Evolutionary conservation across 78 protist species (phyloP).

Genomic region (Bodo saltans): DNA sequence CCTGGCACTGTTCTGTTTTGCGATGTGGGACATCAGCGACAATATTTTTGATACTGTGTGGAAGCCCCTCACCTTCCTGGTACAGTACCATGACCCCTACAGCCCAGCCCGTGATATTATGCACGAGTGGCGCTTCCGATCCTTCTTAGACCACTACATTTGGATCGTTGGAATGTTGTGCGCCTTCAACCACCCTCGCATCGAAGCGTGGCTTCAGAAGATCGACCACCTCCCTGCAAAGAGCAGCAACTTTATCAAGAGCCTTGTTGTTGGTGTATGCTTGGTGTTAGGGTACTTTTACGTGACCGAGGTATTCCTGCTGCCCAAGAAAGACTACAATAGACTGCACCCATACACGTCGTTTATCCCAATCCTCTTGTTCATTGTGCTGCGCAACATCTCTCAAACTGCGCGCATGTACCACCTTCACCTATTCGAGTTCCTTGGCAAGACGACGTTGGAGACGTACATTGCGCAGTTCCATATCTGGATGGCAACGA

Average conservation of each 20-base stretch:
- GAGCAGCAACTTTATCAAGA: background rate
- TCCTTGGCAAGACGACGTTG: conserved; percentile 45
- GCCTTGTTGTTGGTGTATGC: background rate
- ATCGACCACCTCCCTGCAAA: background rate
- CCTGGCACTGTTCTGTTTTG: background rate
- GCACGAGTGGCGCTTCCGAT: conserved; percentile 63
- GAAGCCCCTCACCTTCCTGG: background rate
- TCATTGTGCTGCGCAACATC: conserved; percentile 39
- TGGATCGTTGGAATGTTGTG: conserved; percentile 30
- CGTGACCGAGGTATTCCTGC: background rate
- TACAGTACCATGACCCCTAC: background rate
- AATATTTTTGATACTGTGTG: conserved; percentile 4
- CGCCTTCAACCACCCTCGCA: background rate
- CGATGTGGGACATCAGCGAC: conserved; percentile 18
- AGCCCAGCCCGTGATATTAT: background rate
- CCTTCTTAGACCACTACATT: conserved; percentile 48
- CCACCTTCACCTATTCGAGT: conserved; percentile 35
- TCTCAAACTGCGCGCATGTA: conserved; percentile 11
- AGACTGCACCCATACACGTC: conserved; percentile 52
- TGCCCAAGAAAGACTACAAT: conserved; percentile 40
- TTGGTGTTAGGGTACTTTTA: background rate
- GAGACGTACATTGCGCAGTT: conserved; percentile 49
- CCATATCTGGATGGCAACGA: conserved; percentile 31
- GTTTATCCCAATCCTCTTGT: conserved; percentile 24
- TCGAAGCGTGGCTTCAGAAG: background rate